These are phyloP conservation scores for Danielia oregonensis DNA, from an alignment of 805 yeast genomes.

Conservation along the genomic window DNA sequence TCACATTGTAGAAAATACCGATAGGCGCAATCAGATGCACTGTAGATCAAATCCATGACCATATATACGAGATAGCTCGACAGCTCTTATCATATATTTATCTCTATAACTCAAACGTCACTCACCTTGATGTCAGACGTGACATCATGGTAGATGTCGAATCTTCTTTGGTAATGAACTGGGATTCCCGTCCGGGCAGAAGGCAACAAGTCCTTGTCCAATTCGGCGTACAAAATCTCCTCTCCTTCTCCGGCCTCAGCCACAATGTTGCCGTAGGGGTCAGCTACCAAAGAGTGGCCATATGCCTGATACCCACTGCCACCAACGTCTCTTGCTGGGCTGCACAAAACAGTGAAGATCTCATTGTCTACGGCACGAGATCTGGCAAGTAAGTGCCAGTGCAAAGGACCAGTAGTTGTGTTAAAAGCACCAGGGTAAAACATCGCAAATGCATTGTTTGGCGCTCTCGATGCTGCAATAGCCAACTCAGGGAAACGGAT, in stretches of 20 bases:
- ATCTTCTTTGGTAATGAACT: conserved; percentile 65
- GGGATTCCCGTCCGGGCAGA: conserved; percentile 67
- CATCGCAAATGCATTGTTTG: conserved; percentile 68
- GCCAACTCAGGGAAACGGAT: conserved; percentile 80
- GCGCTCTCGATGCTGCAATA: conserved; percentile 57
- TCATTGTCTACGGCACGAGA: conserved; percentile 66
- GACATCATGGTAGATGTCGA: conserved; percentile 54
- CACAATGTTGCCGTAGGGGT: conserved; percentile 57
- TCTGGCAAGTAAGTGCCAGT: conserved; percentile 74
- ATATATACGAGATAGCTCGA: too few species aligned
- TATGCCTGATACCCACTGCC: conserved; percentile 55
- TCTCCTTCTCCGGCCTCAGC: conserved; percentile 79
- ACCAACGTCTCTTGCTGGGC: conserved; percentile 79
- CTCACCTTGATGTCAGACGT: conserved; percentile 10
- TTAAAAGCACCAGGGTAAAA: conserved; percentile 82
- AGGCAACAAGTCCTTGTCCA: conserved; percentile 58
- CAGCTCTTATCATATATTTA: too few species aligned
- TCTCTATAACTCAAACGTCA: too few species aligned
- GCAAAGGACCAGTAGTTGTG: conserved; percentile 80
- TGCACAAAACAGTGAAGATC: conserved; percentile 66
- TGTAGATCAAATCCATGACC: too few species aligned
- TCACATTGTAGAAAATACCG: too few species aligned
- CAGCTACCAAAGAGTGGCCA: conserved; percentile 63
- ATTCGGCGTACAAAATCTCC: conserved; percentile 68
- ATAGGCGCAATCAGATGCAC: too few species aligned